Evolutionary conservation across 495 filamentous ascomycete genomes (phyloP).

Genomic region (Aspergillus egyptiacus): DNA sequence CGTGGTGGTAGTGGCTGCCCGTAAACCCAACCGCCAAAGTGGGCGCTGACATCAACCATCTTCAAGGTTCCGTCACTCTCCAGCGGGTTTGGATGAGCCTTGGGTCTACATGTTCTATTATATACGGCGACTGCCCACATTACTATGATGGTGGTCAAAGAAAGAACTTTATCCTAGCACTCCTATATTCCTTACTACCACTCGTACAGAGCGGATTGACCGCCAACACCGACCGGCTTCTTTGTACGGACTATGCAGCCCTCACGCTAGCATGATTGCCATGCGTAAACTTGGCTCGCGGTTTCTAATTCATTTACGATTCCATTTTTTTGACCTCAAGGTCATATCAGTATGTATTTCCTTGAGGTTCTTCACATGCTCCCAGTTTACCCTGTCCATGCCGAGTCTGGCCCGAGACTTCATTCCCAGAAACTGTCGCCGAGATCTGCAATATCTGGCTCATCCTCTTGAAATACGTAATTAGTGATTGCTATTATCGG

Average conservation of each 20-base stretch:
- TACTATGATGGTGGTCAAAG: neutral
- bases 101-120: neutral
- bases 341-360: neutral
- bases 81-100: neutral
- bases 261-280: neutral
- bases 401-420: slow-evolving; percentile 18
- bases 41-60: slow-evolving; percentile 26
- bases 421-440: slow-evolving; percentile 2
- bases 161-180: neutral
- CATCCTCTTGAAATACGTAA: neutral
- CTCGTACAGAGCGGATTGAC: neutral
- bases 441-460: neutral
- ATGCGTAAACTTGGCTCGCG: neutral
- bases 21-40: slow-evolving; percentile 17
- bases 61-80: neutral
- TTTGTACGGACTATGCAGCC: slow-evolving; percentile 3
- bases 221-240: slow-evolving; percentile 1
- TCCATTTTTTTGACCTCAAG: neutral
- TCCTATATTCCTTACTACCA: neutral
- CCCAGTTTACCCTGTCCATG: slow-evolving; percentile 4
- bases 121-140: neutral
- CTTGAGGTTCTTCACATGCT: slow-evolving; percentile 19
- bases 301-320: neutral
- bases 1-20: slow-evolving; percentile 17
- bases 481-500: neutral